Conservation (phyloP, 495 filamentous ascomycete species). For the Apiosordaria backusii region DNA sequence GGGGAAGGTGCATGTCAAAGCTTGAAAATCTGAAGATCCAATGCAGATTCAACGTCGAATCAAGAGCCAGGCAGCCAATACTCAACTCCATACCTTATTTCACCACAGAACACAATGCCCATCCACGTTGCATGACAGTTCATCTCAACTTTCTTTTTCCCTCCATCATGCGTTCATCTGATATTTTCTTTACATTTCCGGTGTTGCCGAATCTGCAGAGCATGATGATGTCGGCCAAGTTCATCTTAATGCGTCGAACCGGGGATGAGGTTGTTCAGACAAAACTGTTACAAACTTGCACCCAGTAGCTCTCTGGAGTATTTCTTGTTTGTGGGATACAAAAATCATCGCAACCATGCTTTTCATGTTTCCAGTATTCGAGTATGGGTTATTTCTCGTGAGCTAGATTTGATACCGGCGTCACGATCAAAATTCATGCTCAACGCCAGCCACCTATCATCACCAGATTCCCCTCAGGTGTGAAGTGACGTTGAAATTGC, state of each 20-base stretch:
- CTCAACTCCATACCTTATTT: neutral
- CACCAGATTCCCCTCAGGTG: neutral
- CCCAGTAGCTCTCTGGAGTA: neutral
- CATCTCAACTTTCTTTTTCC: neutral
- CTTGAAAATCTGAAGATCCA: neutral
- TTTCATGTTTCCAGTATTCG: too few species aligned
- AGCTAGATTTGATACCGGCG: too few species aligned
- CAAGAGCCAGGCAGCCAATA: neutral
- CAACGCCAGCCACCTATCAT: neutral
- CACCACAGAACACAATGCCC: neutral
- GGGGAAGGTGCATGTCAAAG: too few species aligned
- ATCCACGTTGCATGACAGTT: neutral
- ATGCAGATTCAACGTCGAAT: neutral
- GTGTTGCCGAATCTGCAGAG: neutral
- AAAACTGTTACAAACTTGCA: neutral
- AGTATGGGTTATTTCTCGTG: too few species aligned
- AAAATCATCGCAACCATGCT: too few species aligned
- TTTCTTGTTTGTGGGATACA: neutral
- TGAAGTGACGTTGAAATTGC: neutral
- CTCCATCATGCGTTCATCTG: neutral
- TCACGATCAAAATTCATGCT: neutral
- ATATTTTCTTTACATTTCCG: neutral
- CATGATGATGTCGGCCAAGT: constrained; percentile 1
- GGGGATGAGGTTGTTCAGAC: too few species aligned
- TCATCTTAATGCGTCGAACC: neutral